Percentiles rank a stretch among this genome's conserved stretches.
phyloP scores from a whole-genome alignment of 495 filamentous ascomycete species.

The Thermothielavioides terrestris region DNA sequence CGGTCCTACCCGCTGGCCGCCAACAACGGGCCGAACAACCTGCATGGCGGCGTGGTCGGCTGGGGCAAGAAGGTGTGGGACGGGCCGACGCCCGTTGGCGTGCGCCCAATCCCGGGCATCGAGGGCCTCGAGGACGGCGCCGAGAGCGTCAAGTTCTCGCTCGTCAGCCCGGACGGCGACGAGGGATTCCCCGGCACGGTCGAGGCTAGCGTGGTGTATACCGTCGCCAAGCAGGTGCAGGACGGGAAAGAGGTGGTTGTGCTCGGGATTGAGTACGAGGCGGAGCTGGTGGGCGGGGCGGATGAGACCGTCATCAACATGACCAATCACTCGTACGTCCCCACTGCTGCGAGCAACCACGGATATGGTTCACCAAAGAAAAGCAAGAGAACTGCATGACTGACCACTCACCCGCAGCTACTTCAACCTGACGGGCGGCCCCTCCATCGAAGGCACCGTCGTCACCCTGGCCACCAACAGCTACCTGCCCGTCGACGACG shows the following conservation, averaged over 20 bases:
- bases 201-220: constrained; percentile 69
- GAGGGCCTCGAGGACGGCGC: constrained; percentile 55
- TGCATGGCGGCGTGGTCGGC: constrained; percentile 74
- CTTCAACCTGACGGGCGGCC: constrained; percentile 69
- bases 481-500: constrained; percentile 65
- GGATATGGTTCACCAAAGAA: too few relatives aligned
- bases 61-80: constrained; percentile 83
- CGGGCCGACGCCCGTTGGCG: constrained; percentile 56
- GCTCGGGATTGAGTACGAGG: constrained; percentile 82
- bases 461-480: constrained; percentile 60
- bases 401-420: too few relatives aligned
- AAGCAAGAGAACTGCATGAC: too few relatives aligned
- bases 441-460: constrained; percentile 66
- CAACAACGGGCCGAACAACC: constrained; percentile 69
- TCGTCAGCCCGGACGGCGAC: constrained; percentile 65
- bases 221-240: constrained; percentile 53
- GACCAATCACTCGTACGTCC: constrained; percentile 83
- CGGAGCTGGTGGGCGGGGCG: constrained; percentile 63
- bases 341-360: background rate
- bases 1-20: constrained; percentile 55
- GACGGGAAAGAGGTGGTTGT: constrained; percentile 53
- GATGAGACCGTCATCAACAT: constrained; percentile 84
- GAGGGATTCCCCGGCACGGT: constrained; percentile 83
- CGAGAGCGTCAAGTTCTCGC: constrained; percentile 67
- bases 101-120: constrained; percentile 36